Evolutionary conservation across 345 rosid species (phyloP), one percentile per base, ranked within the genome.

Genomic region (Syzygium grande): DNA sequence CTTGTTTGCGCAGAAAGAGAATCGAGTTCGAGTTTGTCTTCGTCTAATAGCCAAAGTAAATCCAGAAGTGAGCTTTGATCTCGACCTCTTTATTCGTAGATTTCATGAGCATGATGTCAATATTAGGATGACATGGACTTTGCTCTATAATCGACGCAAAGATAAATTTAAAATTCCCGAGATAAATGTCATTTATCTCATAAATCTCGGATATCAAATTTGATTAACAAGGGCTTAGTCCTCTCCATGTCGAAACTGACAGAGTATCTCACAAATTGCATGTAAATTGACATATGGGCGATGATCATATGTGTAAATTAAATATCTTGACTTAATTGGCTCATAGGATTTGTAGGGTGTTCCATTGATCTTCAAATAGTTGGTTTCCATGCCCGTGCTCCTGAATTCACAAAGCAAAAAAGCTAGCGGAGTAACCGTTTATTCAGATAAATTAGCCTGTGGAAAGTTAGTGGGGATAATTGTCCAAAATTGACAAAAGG

Each of bases 161-260:
- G 4, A n/a, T n/a, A n/a, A 61, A 27, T 61, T 52, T 0, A n/a
- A n/a, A 0, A 16, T n/a, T n/a, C 19, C n/a, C 9, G 9, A 4
- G 46, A 9, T 68, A 5, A 68, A 17, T 17, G 25, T 4, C 46
- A 9, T 34, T 34, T 0, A 17, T 34, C 25, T 34, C 11, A 3
- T 34, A 0, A 73, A 73, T 34, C 43, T 68, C 2, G 11, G 46
- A 38, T 34, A 38, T 34, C 79, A 34, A 34, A 68, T 17, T 34
- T 19, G 19, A 34, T 73, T 22, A 21, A 11, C 11, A 1, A 34
- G 49, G 61, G 10, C 12, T 23, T 56, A 9, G 27, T 56, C 61
- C n/a, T 22, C 61, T 22, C 14, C 11, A 4, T 56, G 27, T 56
- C 9, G 80, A 73, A 73, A 34, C 4, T 7, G 46, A 17, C 13